Evolutionary conservation across 345 rosid genomes (phyloP).

Genomic region (Melastoma malabathricum): DNA sequence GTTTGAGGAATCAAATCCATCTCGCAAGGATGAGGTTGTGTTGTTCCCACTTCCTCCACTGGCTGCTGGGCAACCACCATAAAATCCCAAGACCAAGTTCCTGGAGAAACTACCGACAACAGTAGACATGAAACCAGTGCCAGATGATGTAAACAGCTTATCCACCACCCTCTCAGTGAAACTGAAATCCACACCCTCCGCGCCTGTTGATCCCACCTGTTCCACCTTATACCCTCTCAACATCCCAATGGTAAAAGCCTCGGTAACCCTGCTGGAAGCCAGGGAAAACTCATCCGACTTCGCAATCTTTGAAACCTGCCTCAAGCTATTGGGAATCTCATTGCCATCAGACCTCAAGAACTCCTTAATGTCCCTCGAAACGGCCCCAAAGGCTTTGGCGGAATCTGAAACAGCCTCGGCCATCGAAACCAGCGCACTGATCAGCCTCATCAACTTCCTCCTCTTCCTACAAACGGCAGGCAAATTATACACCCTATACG

Average conservation of each 20-base stretch:
- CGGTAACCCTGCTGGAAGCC: conserved; percentile 40
- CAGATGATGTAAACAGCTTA: conserved; percentile 51
- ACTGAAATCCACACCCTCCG: conserved; percentile 17
- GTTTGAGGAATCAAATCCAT: conserved; percentile 13
- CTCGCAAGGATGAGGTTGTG: no score
- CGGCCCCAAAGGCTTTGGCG: conserved; percentile 37
- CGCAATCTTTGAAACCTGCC: conserved; percentile 66
- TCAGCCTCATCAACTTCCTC: conserved; percentile 42
- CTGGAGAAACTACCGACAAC: conserved; percentile 83
- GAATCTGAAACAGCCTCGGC: conserved; percentile 71
- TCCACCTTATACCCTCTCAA: conserved; percentile 32
- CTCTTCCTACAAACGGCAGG: conserved; percentile 54
- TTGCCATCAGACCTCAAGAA: conserved; percentile 68
- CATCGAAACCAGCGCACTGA: conserved; percentile 46
- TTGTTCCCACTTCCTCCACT: conserved; percentile 6
- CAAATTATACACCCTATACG: conserved; percentile 50
- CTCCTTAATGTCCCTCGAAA: conserved; percentile 53
- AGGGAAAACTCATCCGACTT: conserved; percentile 47
- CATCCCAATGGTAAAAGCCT: conserved; percentile 61
- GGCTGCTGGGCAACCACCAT: conserved; percentile 23
- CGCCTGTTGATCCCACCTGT: conserved; percentile 3
- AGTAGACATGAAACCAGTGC: conserved; percentile 71
- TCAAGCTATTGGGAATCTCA: conserved; percentile 71
- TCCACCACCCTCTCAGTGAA: conserved; percentile 52
- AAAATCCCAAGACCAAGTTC: conserved; percentile 78